Conservation (phyloP, 805 yeast genomes). For the Lipomyces chichibuensis region DNA sequence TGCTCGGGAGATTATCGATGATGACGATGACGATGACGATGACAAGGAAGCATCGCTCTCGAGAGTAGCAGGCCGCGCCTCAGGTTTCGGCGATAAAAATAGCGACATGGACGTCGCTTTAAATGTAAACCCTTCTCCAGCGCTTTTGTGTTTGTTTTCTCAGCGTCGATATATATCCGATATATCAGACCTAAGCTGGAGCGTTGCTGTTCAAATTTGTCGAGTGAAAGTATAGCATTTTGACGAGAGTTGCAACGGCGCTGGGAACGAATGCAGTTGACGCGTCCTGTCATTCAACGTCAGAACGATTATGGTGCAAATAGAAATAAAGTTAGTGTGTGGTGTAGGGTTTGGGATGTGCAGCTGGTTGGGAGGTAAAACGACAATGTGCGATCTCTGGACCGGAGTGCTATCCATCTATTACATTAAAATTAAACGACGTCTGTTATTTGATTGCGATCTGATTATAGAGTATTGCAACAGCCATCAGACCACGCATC, state of each 20-base stretch:
- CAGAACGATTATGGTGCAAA: neutral
- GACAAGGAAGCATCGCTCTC: neutral
- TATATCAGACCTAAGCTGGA: too few species aligned
- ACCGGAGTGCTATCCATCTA: too few species aligned
- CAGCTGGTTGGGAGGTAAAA: too few species aligned
- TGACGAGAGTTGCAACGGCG: too few species aligned
- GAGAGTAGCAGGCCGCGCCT: neutral
- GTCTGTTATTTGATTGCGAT: too few species aligned
- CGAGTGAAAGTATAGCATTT: neutral
- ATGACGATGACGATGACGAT: neutral
- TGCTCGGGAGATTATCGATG: neutral
- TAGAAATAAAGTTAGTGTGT: too few species aligned
- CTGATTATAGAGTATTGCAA: too few species aligned
- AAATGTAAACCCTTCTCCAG: neutral
- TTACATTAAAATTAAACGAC: too few species aligned
- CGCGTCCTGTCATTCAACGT: neutral
- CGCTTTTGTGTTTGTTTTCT: neutral
- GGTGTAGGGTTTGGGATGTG: neutral
- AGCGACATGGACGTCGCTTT: neutral
- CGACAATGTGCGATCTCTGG: too few species aligned
- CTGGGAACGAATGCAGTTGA: neutral
- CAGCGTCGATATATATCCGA: too few species aligned
- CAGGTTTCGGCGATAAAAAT: neutral
- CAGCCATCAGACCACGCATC: too few species aligned
- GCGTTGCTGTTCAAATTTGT: neutral